Percentiles rank a stretch among this genome's conserved stretches.
These are phyloP conservation scores for Podaxis carcinomalis DNA, from an alignment of 768 basidiomycete genomes.

Conservation along the genomic window DNA sequence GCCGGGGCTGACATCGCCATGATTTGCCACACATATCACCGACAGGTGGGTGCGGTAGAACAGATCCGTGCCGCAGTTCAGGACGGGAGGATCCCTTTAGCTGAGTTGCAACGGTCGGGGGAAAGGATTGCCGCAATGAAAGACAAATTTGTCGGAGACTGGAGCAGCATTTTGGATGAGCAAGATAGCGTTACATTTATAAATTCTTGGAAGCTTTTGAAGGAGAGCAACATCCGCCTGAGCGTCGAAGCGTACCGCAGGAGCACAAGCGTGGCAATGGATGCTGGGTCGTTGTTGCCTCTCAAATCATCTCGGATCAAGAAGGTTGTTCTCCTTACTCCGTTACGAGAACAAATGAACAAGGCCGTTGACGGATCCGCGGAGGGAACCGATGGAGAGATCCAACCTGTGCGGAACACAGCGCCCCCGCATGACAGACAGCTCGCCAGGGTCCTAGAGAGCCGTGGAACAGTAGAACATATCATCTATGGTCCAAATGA, in stretches of 20 bases:
- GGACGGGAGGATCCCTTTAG: conserved; percentile 35
- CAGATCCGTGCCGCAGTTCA: conserved; percentile 47
- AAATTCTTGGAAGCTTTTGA: conserved; percentile 28
- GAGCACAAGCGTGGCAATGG: conserved; percentile 44
- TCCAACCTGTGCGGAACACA: conserved; percentile 49
- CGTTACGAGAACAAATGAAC: conserved; percentile 53
- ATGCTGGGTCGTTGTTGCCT: conserved; percentile 32
- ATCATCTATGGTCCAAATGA: conserved; percentile 35
- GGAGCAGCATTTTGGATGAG: conserved; percentile 33
- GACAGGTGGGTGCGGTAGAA: conserved; percentile 52
- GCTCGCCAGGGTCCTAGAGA: conserved; percentile 36
- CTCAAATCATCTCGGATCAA: conserved; percentile 21
- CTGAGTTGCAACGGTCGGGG: conserved; percentile 37
- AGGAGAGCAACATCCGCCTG: conserved; percentile 35
- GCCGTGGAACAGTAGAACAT: conserved; percentile 34
- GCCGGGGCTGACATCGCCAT: conserved; percentile 73
- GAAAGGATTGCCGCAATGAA: conserved; percentile 48
- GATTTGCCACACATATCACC: conserved; percentile 61
- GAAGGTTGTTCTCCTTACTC: conserved; percentile 47
- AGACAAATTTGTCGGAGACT: conserved; percentile 40
- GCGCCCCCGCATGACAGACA: conserved; percentile 52
- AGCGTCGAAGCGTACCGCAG: conserved; percentile 43
- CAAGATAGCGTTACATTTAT: conserved; percentile 21
- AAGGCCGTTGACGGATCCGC: conserved; percentile 53
- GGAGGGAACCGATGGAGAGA: conserved; percentile 29